Conservation (phyloP, 2,329 filamentous ascomycete species). For the Penicillium janthinellum region DNA sequence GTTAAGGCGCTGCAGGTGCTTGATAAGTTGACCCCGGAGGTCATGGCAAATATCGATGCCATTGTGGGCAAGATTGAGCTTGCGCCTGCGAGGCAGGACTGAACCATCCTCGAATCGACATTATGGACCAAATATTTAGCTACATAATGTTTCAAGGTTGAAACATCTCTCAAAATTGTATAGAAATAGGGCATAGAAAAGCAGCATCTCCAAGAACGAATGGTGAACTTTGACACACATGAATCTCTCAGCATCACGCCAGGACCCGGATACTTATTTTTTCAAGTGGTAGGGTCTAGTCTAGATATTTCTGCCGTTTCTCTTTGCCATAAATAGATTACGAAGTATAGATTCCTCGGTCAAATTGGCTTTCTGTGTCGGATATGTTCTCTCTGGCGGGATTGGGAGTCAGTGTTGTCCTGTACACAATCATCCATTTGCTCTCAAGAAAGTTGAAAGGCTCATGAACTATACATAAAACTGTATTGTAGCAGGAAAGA, state of each 20-base stretch:
- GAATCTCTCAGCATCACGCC: not conserved
- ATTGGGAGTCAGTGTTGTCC: no score
- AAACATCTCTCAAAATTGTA: not conserved
- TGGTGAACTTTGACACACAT: not conserved
- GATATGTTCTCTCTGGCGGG: no score
- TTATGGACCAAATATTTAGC: not conserved
- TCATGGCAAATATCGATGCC: constrained; percentile 48
- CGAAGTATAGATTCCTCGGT: no score
- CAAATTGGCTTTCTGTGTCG: no score
- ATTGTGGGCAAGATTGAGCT: constrained; percentile 2
- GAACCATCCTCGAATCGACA: not conserved
- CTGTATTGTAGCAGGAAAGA: no score
- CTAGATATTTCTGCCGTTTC: no score
- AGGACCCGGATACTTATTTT: not conserved
- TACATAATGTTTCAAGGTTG: not conserved
- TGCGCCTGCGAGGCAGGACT: constrained; percentile 3
- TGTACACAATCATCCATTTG: no score
- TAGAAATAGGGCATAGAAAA: not conserved
- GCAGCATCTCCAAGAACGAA: not conserved
- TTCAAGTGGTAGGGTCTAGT: no score
- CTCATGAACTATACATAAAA: no score
- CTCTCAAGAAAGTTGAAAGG: no score
- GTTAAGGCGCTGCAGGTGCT: constrained; percentile 45
- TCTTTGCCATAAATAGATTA: no score
- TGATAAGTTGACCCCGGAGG: constrained; percentile 29